Percentiles rank a stretch among this genome's conserved stretches.
Conservation (phyloP, 108 stramenopile species). For the Fragilaria radians region DNA sequence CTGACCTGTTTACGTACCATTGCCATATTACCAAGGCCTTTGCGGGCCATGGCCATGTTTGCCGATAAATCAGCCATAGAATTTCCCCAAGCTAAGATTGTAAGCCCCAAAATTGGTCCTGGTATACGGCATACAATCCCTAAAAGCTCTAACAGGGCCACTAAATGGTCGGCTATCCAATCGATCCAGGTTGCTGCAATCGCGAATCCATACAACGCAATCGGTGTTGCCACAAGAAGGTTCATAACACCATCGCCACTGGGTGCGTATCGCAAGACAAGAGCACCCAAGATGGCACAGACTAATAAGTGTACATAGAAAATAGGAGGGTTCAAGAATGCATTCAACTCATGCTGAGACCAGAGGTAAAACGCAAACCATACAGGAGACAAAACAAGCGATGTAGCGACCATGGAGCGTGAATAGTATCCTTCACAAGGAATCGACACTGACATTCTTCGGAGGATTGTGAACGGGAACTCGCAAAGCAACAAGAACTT, state of each 20-base stretch:
- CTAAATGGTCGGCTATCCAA: constrained; percentile 86
- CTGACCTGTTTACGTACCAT: constrained; percentile 19
- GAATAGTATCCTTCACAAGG: constrained; percentile 88
- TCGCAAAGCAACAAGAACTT: constrained; percentile 62
- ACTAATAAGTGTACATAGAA: constrained; percentile 20
- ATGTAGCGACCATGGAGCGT: constrained; percentile 66
- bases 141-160: constrained; percentile 74
- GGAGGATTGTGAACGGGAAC: constrained; percentile 66
- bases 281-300: constrained; percentile 17
- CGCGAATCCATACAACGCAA: constrained; percentile 82
- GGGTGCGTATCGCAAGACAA: constrained; percentile 64
- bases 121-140: constrained; percentile 82
- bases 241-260: constrained; percentile 72
- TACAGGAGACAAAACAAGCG: constrained; percentile 56
- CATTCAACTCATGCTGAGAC: constrained; percentile 42
- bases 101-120: constrained; percentile 82
- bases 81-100: constrained; percentile 95
- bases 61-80: constrained; percentile 88
- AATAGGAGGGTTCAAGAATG: constrained; percentile 16
- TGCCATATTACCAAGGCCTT: constrained; percentile 89
- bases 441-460: constrained; percentile 68
- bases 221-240: constrained; percentile 58
- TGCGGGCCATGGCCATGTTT: constrained; percentile 90
- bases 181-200: constrained; percentile 94
- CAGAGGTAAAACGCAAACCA: constrained; percentile 69